Evolutionary conservation across 768 basidiomycete genomes (phyloP).

Genomic region (Trametes coccinea): DNA sequence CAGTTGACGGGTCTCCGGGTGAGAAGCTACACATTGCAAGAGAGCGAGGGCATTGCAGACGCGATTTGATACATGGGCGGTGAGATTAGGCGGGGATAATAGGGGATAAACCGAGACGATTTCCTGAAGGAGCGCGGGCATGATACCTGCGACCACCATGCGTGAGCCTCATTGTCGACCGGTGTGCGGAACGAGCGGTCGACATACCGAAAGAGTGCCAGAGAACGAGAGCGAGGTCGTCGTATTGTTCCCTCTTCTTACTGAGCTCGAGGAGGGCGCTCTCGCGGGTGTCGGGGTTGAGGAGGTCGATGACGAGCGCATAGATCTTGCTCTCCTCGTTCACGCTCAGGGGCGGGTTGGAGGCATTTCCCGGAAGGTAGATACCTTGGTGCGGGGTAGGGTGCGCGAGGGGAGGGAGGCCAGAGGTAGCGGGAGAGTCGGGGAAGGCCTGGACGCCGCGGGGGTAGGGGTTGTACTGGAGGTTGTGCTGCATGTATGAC

Average conservation of each 20-base stretch:
- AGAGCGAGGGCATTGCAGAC: slow-evolving; percentile 99
- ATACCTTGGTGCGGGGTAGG: slow-evolving; percentile 45
- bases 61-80: slow-evolving; percentile 96
- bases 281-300: slow-evolving; percentile 84
- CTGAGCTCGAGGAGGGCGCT: slow-evolving; percentile 90
- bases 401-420: slow-evolving; percentile 52
- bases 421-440: slow-evolving; percentile 60
- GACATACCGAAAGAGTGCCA: slow-evolving; percentile 96
- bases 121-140: slow-evolving; percentile 96
- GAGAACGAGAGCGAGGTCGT: slow-evolving; percentile 93
- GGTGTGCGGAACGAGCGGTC: neutral
- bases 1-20: slow-evolving; percentile 91
- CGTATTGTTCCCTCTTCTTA: slow-evolving; percentile 99
- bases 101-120: slow-evolving; percentile 98
- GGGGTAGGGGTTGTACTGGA: slow-evolving; percentile 61
- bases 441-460: slow-evolving; percentile 56
- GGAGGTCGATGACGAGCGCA: slow-evolving; percentile 81
- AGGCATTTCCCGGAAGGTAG: slow-evolving; percentile 30
- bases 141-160: slow-evolving; percentile 64
- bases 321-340: slow-evolving; percentile 85
- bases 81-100: slow-evolving; percentile 92
- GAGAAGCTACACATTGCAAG: slow-evolving; percentile 97
- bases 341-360: slow-evolving; percentile 24
- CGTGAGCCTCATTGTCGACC: neutral
- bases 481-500: slow-evolving; percentile 57